Evolutionary conservation across 2,329 filamentous ascomycete species (phyloP), one percentile per base, ranked within the genome.

Genomic region (Xylariales sp.): DNA sequence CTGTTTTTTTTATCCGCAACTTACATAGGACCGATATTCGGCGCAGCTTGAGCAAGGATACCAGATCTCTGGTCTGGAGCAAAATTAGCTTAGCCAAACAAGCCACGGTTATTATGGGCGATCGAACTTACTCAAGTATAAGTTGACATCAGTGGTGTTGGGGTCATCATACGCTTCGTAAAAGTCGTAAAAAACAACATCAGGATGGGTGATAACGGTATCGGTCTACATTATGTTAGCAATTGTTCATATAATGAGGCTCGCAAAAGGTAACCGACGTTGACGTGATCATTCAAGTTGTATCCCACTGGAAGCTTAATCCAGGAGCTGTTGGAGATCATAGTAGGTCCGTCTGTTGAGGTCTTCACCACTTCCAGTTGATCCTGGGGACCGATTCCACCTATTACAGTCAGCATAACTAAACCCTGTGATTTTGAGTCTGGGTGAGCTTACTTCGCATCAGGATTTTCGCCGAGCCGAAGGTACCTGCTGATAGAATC

Each of bases 381-480:
- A 81, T 87, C 83, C 80, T 80, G 78, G 28, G 89, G 89, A 4
- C 90, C 91, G 70, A 91, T 93, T 71, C 91, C 76, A 62, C 75
- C 75, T 77, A 45, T 12, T n/a, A 49, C 28, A 16, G 64, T 75
- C 45, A 76, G 72, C 23, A 64, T 49, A 4, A 4, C 41, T 39
- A 68, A 61, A 8, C 2, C 14, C 9, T n/a, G 7, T 32, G 9
- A 16, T 43, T 53, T 32, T 7, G 41, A 45, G 14, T 16, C 32
- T 34, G 32, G 4, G 30, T 32, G 8, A 36, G 66, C 74, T 74
- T 86, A 80, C 87, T 90, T 74, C 90, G 85, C 79, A 92, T 83
- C 2, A 93, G 84, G 55, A 93, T 81, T 79, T 91, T 91, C 14
- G 90, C 83, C 1, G 89, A 89, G n/a, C 89, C 89, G 69, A 93